These are phyloP conservation scores for Claviceps quebecensis DNA, from an alignment of 2,329 filamentous ascomycete genomes.

Conservation along the genomic window DNA sequence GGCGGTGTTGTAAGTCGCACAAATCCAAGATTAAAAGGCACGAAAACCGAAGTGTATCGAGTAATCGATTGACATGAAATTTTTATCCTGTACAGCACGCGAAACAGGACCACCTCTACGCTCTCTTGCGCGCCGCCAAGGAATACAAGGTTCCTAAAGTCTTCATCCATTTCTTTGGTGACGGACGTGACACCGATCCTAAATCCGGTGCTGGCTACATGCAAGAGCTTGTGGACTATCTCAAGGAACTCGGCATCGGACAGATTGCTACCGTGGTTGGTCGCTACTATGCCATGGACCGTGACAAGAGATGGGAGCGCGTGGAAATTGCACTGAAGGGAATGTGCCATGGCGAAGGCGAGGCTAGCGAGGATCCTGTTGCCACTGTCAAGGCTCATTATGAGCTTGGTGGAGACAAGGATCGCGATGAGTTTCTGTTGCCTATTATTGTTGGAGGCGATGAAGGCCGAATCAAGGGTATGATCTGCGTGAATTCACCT, in stretches of 20 bases:
- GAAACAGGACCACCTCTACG: constrained; percentile 86
- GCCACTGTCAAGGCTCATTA: constrained; percentile 81
- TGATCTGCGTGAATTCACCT: constrained; percentile 9
- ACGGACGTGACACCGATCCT: constrained; percentile 94
- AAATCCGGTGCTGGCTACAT: constrained; percentile 85
- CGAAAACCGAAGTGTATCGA: neutral
- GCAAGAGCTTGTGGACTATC: constrained; percentile 67
- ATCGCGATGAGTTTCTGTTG: constrained; percentile 96
- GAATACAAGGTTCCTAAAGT: constrained; percentile 76
- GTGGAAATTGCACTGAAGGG: constrained; percentile 83
- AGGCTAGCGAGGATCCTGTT: constrained; percentile 71
- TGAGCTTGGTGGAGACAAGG: constrained; percentile 48
- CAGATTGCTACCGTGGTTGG: constrained; percentile 88
- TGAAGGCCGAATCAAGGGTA: constrained; percentile 73
- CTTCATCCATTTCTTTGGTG: constrained; percentile 98
- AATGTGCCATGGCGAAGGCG: constrained; percentile 72
- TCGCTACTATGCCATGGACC: constrained; percentile 98
- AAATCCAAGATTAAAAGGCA: constrained; percentile 15
- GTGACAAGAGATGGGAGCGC: constrained; percentile 97
- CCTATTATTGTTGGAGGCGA: constrained; percentile 89
- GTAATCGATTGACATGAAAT: neutral
- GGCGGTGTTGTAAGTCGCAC: constrained; percentile 60
- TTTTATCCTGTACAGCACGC: constrained; percentile 45
- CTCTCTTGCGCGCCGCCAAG: constrained; percentile 80
- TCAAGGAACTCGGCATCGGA: constrained; percentile 72